phyloP scores from a whole-genome alignment of 768 basidiomycete species.

The Boletus huronensis region DNA sequence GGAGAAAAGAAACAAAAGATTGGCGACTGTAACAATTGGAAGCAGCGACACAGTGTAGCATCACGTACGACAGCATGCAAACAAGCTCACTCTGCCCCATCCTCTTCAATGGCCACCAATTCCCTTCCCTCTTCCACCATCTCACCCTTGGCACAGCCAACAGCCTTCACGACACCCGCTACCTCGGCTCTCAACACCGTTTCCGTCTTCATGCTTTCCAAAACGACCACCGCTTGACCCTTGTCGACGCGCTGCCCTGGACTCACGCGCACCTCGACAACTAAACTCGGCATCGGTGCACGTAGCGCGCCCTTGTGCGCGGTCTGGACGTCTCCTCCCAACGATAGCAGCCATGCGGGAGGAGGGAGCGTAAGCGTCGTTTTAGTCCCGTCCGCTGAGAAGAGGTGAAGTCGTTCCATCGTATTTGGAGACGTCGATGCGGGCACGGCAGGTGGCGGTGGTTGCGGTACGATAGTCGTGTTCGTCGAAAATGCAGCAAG shows the following conservation, averaged over 20 bases:
- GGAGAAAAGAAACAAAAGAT: no score
- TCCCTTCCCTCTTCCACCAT: slow-evolving; percentile 89
- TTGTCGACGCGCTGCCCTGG: slow-evolving; percentile 75
- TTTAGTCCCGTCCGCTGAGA: slow-evolving; percentile 54
- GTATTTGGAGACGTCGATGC: slow-evolving; percentile 52
- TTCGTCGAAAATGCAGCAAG: slow-evolving; percentile 47
- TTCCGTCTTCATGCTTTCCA: slow-evolving; percentile 99
- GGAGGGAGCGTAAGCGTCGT: slow-evolving; percentile 64
- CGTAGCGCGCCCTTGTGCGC: slow-evolving; percentile 62
- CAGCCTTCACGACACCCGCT: slow-evolving; percentile 64
- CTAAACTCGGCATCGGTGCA: slow-evolving; percentile 91
- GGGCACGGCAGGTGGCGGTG: slow-evolving; percentile 49
- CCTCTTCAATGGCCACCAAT: slow-evolving; percentile 63
- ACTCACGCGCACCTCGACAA: slow-evolving; percentile 82
- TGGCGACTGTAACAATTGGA: no score
- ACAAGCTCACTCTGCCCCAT: slow-evolving; percentile 14
- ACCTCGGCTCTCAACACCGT: slow-evolving; percentile 74
- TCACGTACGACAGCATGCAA: no score
- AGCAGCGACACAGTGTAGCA: no score
- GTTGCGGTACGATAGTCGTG: slow-evolving; percentile 76
- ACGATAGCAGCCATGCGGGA: slow-evolving; percentile 65
- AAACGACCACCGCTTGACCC: slow-evolving; percentile 75
- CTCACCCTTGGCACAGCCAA: slow-evolving; percentile 80
- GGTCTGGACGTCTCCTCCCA: slow-evolving; percentile 56
- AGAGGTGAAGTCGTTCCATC: slow-evolving; percentile 76